Base-by-base conservation (phyloP, 768 basidiomycete species). In the Coprinopsis cinerea region DNA sequence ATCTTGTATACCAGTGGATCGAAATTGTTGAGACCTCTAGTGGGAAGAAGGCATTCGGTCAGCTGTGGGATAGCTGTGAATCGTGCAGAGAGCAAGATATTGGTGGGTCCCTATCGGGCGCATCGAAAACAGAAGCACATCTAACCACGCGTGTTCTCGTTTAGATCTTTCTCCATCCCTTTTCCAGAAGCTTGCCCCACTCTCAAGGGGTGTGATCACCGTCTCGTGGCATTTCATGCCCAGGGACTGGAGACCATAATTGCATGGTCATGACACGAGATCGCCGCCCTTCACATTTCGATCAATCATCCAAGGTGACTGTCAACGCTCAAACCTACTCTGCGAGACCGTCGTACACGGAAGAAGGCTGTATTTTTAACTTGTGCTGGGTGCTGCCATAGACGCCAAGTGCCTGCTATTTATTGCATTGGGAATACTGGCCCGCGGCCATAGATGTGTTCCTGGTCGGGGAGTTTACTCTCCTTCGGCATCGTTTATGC, bases 141-240 rank as follows among this genome's bases (percentile, higher is more conserved):
- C 42, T 23, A 52, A 40, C 18, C 25, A 48, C 40, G 45, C 18
- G 40, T 39, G 24, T 10, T 23, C 17, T 20, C 18, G 43, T 22
- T 11, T 61, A 88, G 85, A 88, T 61, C 75, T 88, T 79, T 85
- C 83, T 24, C 75, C 76, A 7, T 69, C 71, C 5, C 59, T 84
- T 27, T 88, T 88, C 65, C 2, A 77, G 58, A 54, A 77, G 51
- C 59, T 88, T 40, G 77, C 65, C 15, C 23, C 58, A 3, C 75
- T 83, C 39, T 61, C 55, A 51, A 59, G 63, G 9, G 85, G 85
- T 26, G 72, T 72, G 34, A 60, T 87, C 28, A 49, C 58, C n/a
- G 69, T 87, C 53, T 61, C 62, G 2, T 88, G 85, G 86, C 60
- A 80, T 55, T 85, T 80, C 69, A 74, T 77, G 78, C 59, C 58